Base-by-base conservation (phyloP, 179 eudicot genomes). In the Sideroxylon spinosum region DNA sequence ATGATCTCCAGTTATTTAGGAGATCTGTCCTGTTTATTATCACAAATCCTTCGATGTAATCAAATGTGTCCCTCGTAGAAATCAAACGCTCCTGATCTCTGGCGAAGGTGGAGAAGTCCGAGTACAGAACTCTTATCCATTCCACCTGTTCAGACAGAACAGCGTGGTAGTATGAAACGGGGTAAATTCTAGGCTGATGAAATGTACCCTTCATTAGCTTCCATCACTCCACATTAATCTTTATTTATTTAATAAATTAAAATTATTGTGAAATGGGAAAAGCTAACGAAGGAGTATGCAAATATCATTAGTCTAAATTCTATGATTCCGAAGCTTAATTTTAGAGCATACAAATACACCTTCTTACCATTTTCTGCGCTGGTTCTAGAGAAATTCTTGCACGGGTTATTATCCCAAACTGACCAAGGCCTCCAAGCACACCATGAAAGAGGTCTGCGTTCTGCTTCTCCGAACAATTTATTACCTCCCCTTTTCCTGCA, bases 351-450 rank as follows among this genome's bases (percentile, higher is more conserved):
- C 23, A 19, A 50, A 69, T 0, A 48, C 37, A 9, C 10, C 13
- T 28, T 20, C 17, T 50, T 86, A 91, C 98, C 92, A 48, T 92
- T 78, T 82, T 76, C 37, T 91, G 90, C 50, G 98, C 98, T 32
- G 90, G 89, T 79, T 88, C 90, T 13, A 94, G 84, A 56, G 92
- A 81, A 67, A 94, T 92, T 82, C 91, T 88, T 66, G 98, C 98
- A 57, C 87, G 83, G 16, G 97, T 91, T 60, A 94, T 93, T 84
- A 94, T 81, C 28, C 98, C 98, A 78, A 92, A 94, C 87, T 94
- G 98, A 10, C 98, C 98, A 61, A 94, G 88, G 69, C 98, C 98
- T 68, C 98, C 98, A 13, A 94, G 97, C 78, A 88, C 95, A 62
- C 87, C 90, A 69, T 90, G 79, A 79, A 92, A 94, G 75, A 94